A percentile compares a stretch with the other conserved stretches of the same genome.
These are phyloP conservation scores for Micractinium sp. DNA, from an alignment of 139 green algal species.

Conservation along the genomic window DNA sequence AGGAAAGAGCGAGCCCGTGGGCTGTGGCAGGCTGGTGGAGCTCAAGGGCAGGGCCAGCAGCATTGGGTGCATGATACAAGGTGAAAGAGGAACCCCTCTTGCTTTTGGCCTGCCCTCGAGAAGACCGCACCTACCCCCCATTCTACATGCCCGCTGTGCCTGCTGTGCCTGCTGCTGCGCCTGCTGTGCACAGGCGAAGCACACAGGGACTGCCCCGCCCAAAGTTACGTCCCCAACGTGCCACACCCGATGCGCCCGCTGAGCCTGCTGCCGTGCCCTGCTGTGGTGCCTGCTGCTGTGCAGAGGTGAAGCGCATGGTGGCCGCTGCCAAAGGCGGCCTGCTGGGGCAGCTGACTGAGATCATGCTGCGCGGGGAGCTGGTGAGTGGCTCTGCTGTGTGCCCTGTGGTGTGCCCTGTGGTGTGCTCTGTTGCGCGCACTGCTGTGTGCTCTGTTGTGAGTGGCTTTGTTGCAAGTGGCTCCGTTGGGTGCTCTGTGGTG, in stretches of 20 bases:
- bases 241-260: neutral
- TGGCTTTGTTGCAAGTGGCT: too few relatives aligned
- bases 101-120: too few relatives aligned
- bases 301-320: slow-evolving; percentile 49
- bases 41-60: too few relatives aligned
- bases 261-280: neutral
- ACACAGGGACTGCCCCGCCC: too few relatives aligned
- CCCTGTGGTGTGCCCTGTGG: neutral
- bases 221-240: too few relatives aligned
- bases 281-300: neutral
- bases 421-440: neutral
- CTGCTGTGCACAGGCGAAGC: neutral
- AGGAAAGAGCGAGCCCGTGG: too few relatives aligned
- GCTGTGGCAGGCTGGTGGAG: too few relatives aligned
- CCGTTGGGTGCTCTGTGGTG: too few relatives aligned
- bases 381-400: neutral
- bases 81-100: too few relatives aligned
- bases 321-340: neutral
- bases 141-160: neutral
- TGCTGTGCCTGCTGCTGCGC: neutral
- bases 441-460: too few relatives aligned
- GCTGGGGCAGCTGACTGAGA: neutral
- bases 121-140: neutral
- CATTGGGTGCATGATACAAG: too few relatives aligned
- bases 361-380: slow-evolving; percentile 6